Evolutionary conservation across 192 early-diverging fungal genomes (phyloP).

Genomic region (Dimargaris verticillata): DNA sequence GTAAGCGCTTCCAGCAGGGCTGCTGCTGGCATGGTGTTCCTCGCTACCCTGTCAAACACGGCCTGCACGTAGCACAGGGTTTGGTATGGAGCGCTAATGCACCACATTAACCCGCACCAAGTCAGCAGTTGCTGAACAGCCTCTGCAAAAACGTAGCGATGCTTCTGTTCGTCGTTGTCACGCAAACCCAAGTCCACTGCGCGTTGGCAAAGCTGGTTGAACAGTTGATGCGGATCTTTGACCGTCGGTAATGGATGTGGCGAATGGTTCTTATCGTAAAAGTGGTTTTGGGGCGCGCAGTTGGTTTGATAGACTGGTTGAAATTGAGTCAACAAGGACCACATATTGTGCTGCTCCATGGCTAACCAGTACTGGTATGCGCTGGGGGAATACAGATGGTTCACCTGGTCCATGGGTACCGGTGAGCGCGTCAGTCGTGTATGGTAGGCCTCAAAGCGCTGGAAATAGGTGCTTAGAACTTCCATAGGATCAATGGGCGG

Average conservation of each 20-base stretch:
- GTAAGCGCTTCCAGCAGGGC: too few relatives aligned
- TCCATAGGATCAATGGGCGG: neutral
- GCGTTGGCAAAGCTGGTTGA: too few relatives aligned
- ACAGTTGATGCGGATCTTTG: too few relatives aligned
- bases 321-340: neutral
- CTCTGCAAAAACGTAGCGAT: neutral
- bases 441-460: neutral
- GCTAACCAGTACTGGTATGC: slow-evolving; percentile 2
- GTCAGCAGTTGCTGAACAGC: neutral
- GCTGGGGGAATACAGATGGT: neutral
- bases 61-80: neutral
- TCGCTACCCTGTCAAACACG: too few relatives aligned
- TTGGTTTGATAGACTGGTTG: neutral
- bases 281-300: neutral
- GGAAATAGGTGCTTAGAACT: neutral
- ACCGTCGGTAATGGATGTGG: too few relatives aligned
- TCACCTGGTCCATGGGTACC: neutral
- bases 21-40: too few relatives aligned
- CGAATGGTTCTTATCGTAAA: too few relatives aligned
- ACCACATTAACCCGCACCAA: slow-evolving; percentile 2
- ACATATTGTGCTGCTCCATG: neutral
- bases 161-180: too few relatives aligned
- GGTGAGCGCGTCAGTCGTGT: neutral
- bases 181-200: too few relatives aligned
- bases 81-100: neutral